Evolutionary conservation across 176 grass and related monocot species (phyloP).

Genomic region (Tuctoria greenei): DNA sequence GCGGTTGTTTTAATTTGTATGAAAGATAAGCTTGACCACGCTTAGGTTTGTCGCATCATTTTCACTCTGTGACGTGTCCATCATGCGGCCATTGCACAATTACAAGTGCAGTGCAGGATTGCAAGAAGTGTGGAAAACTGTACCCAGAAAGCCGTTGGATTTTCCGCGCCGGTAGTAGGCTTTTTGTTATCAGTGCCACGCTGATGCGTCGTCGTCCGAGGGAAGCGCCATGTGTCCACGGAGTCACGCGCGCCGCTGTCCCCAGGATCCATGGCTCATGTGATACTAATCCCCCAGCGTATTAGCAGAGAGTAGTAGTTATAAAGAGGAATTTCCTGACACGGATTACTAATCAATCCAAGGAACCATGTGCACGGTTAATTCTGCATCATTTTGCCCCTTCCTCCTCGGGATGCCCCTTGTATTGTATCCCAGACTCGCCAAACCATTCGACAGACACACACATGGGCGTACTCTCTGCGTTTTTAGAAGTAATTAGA

Average conservation of each 20-base stretch:
- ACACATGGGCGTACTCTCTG: too few species aligned
- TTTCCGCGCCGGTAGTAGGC: not conserved
- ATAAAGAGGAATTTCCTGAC: not conserved
- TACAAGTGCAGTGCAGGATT: not conserved
- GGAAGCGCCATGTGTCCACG: constrained; percentile 1
- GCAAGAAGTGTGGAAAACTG: constrained; percentile 1
- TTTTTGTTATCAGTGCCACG: not conserved
- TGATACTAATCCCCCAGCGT: not conserved
- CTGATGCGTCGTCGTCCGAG: not conserved
- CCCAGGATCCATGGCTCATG: not conserved
- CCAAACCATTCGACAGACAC: not conserved
- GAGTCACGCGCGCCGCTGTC: not conserved
- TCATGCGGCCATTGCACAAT: not conserved
- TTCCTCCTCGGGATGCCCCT: not conserved
- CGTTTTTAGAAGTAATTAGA: too few species aligned
- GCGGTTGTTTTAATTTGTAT: not conserved
- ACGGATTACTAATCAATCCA: not conserved
- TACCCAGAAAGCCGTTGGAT: not conserved
- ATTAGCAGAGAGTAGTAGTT: not conserved
- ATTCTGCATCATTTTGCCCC: not conserved
- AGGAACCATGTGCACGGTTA: not conserved
- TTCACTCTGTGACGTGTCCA: not conserved
- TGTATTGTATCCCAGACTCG: not conserved
- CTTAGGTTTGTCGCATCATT: not conserved
- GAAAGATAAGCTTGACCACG: not conserved